Evolutionary conservation across 2,329 filamentous ascomycete species (phyloP), one percentile per base, ranked within the genome.

Genomic region (Calonectria hongkongensis): DNA sequence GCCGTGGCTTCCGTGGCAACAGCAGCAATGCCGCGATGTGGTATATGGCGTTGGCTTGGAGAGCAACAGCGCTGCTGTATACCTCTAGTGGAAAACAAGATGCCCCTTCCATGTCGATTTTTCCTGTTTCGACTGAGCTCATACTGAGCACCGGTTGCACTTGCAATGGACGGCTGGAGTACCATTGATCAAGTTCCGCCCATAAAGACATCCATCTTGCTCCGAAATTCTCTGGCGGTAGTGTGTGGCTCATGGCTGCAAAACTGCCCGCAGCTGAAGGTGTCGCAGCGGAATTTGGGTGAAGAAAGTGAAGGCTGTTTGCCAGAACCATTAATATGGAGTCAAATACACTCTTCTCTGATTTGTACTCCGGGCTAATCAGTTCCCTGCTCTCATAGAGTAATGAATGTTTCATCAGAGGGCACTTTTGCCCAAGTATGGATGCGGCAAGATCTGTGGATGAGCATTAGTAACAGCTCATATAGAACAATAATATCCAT

Each of bases 11-110:
- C 3, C 36, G 51, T 36, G 51, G 33, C 8, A 58, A 12, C 18
- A 58, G 33, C n/a, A 58, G n/a, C 33, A 58, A 12, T 3, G 51
- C 39, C 18, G 51, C 9, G 18, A 58, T 25, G 13, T 58, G 51
- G 13, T 58, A 58, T 12, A 58, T 58, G 5, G 30, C 16, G 30
- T 58, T 58, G 6, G 30, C 51, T 8, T 58, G 51, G 8, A 58
- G 51, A 15, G 51, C 51, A 12, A 8, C 33, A 10, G 18, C 51
- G 15, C 16, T 58, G 8, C 28, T 39, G 30, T 58, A 58, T 25
- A 58, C 33, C 51, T 58, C 51, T 8, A 58, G 30, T 16, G 51
- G 51, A 15, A 58, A 58, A n/a, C 51, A 58, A 13, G 51, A 58
- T 25, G 51, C 10, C 2, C 51, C 51, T 25, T 58, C 51, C 2